Base-by-base conservation (phyloP, 202 grass and related monocot species). In the Thinopyrum obtusiflorum region DNA sequence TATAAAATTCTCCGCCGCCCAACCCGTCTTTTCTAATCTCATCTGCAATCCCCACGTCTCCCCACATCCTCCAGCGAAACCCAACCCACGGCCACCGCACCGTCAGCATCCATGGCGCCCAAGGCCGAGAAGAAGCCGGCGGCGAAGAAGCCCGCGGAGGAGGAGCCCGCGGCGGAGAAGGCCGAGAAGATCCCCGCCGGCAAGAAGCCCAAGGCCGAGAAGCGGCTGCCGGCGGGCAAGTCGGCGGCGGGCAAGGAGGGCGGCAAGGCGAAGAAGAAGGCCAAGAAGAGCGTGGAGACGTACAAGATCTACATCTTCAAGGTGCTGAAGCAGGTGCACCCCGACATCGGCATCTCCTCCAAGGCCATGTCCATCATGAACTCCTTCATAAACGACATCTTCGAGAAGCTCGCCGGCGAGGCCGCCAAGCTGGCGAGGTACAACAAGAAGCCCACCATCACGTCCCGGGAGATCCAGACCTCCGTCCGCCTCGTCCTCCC, bases 401-500 rank as follows among this genome's bases (percentile, higher is more conserved):
- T 64, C 61, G 61, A 64, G 61, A 64, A 64, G 61, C 61, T 64
- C 61, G 61, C 61, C 24, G 61, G 24, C 61, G 61, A 64, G 61
- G 24, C 61, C 24, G 61, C 61, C 25, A 64, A 64, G 61, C 61
- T 64, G 10, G 61, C 61, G 10, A 12, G 61, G 4, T 64, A 64
- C 61, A 64, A 64, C 61, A 64, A 64, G 61, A 64, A 64, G 61
- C 61, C 61, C 25, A 64, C 61, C 61, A 64, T 64, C 61, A 64
- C 61, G 4, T 64, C 61, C 24, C 11, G 61, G 61, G 61, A 64
- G 61, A 64, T 64, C 61, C 61, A 64, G 61, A 64, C 61, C 61
- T 26, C 61, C 11, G 61, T 64, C 11, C 61, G 61, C 11, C 61
- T 64, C 61, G 61, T 64, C 24, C 61, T 64, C 11, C 61, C 61